Evolutionary conservation across 2,329 filamentous ascomycete species (phyloP).

Genomic region (Aureobasidium vineae): DNA sequence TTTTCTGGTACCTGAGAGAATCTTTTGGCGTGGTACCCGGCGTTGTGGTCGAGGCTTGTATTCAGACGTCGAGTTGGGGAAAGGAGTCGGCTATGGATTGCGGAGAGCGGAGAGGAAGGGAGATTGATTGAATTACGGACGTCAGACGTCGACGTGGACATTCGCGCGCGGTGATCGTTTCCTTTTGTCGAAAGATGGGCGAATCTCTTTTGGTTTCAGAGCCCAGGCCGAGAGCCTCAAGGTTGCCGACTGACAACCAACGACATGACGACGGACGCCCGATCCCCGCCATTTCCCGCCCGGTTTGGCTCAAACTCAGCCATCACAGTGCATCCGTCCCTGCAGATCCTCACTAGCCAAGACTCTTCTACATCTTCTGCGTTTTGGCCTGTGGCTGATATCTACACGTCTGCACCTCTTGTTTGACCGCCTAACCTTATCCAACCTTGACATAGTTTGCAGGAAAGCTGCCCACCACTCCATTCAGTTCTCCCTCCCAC

Average conservation of each 20-base stretch:
- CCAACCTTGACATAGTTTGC: constrained; percentile 64
- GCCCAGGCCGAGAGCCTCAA: not conserved
- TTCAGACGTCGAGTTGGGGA: not conserved
- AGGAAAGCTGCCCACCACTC: constrained; percentile 69
- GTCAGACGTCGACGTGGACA: not conserved
- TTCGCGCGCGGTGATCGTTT: constrained; percentile 1
- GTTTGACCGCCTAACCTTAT: not conserved
- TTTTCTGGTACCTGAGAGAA: not conserved
- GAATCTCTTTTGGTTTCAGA: not conserved
- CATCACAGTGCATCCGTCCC: not conserved
- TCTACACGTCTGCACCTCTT: not conserved
- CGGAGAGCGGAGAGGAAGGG: not conserved
- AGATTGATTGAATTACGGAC: not conserved
- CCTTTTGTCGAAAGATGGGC: not conserved
- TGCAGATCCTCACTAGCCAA: not conserved
- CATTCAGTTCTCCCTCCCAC: constrained; percentile 78
- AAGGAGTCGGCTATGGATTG: not conserved
- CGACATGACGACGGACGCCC: not conserved
- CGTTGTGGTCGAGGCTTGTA: not conserved
- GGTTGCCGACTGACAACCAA: not conserved
- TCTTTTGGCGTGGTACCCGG: not conserved
- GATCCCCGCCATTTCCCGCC: constrained; percentile 15
- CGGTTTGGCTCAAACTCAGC: not conserved
- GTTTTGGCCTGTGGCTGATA: not conserved
- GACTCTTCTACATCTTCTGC: constrained; percentile 8